Percentiles rank a stretch among this genome's conserved stretches.
Evolutionary conservation across 495 filamentous ascomycete species (phyloP).

Genomic region (Letharia lupina): DNA sequence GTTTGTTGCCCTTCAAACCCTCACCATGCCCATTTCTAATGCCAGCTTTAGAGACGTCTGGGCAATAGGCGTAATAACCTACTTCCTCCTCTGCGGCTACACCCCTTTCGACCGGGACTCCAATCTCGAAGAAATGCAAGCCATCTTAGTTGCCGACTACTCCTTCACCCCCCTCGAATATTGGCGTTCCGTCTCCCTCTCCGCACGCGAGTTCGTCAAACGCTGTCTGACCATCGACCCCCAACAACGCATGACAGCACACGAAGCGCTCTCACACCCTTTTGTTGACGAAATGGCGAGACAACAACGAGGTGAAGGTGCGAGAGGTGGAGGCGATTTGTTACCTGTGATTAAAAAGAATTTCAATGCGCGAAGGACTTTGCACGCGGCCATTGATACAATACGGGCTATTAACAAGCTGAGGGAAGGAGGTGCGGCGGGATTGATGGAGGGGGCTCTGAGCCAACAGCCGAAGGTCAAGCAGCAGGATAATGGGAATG

Average conservation of each 20-base stretch:
- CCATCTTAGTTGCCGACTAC: slow-evolving; percentile 93
- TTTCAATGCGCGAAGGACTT: slow-evolving; percentile 88
- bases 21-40: slow-evolving; percentile 12
- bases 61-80: slow-evolving; percentile 79
- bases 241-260: slow-evolving; percentile 78
- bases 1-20: slow-evolving; percentile 30
- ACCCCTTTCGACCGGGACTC: slow-evolving; percentile 96
- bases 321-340: slow-evolving; percentile 57
- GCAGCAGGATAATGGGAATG: slow-evolving; percentile 37
- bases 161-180: slow-evolving; percentile 92
- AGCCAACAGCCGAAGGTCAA: slow-evolving; percentile 54
- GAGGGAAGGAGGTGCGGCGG: slow-evolving; percentile 66
- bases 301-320: slow-evolving; percentile 12
- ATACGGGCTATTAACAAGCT: slow-evolving; percentile 98
- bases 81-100: slow-evolving; percentile 96
- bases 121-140: slow-evolving; percentile 98
- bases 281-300: slow-evolving; percentile 57
- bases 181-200: slow-evolving; percentile 86
- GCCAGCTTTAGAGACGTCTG: slow-evolving; percentile 53
- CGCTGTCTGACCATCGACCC: slow-evolving; percentile 86
- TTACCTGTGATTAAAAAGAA: slow-evolving; percentile 96
- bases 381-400: slow-evolving; percentile 96
- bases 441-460: slow-evolving; percentile 72
- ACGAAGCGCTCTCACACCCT: slow-evolving; percentile 80
- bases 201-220: slow-evolving; percentile 83